Conservation (phyloP, 306 rosid genomes). For the Pachyrhizus erosus region DNA sequence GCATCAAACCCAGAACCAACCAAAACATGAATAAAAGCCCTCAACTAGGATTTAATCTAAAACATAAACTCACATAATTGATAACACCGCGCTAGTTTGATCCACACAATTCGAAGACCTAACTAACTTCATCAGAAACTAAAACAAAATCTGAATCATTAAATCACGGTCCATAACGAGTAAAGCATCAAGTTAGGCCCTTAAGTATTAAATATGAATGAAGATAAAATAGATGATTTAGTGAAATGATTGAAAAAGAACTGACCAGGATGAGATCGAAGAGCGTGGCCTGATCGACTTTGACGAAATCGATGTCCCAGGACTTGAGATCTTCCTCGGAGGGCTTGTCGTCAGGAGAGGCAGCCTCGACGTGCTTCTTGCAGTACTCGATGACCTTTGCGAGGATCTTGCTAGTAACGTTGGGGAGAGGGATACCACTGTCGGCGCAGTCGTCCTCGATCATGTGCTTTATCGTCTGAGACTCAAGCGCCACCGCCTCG, state of each 20-base stretch:
- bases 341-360: constrained; percentile 52
- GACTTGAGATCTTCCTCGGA: constrained; percentile 64
- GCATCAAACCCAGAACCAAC: background rate
- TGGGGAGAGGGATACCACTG: constrained; percentile 75
- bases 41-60: background rate
- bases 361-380: constrained; percentile 67
- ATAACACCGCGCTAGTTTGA: too few relatives aligned
- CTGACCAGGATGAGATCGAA: constrained; percentile 78
- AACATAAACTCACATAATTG: background rate
- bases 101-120: background rate
- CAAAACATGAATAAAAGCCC: background rate
- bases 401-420: constrained; percentile 77
- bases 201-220: too few relatives aligned
- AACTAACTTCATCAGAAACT: background rate
- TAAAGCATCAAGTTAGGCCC: background rate
- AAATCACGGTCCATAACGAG: background rate
- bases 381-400: constrained; percentile 88
- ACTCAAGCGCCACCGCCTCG: constrained; percentile 73
- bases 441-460: constrained; percentile 77
- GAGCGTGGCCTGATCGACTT: constrained; percentile 81
- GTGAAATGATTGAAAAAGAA: too few relatives aligned
- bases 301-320: constrained; percentile 76
- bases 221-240: too few relatives aligned
- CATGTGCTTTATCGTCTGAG: constrained; percentile 83
- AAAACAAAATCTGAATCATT: background rate